Percentiles rank a stretch among this genome's conserved stretches.
Conservation (phyloP, 495 filamentous ascomycete genomes). For the Aspergillus ellipticus region DNA sequence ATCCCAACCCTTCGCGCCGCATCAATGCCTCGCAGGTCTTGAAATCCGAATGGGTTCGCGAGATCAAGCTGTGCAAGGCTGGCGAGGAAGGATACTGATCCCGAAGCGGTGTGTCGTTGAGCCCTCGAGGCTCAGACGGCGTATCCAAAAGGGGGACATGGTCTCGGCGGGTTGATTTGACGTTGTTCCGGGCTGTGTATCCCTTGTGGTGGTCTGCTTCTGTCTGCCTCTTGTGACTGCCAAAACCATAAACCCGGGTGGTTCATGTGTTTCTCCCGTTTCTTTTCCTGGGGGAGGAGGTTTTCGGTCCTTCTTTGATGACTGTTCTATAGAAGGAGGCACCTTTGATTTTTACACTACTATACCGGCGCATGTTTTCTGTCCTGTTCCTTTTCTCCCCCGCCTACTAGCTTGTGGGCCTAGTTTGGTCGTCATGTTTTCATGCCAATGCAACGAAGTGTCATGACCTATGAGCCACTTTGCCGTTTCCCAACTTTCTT, state of each 20-base stretch:
- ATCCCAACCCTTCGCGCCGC: slow-evolving; percentile 84
- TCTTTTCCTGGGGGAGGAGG: slow-evolving; percentile 16
- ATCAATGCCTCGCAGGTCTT: slow-evolving; percentile 95
- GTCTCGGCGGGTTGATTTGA: slow-evolving; percentile 10
- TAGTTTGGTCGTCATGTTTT: slow-evolving; percentile 34
- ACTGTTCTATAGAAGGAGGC: slow-evolving; percentile 30
- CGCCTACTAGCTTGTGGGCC: slow-evolving; percentile 21
- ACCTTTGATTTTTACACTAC: slow-evolving; percentile 22
- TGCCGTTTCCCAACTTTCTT: slow-evolving; percentile 20
- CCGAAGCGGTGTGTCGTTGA: slow-evolving; percentile 7
- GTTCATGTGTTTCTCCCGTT: slow-evolving; percentile 31
- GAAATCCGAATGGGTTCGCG: slow-evolving; percentile 96
- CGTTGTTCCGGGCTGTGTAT: slow-evolving; percentile 11
- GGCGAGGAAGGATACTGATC: slow-evolving; percentile 84
- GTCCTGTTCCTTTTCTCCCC: slow-evolving; percentile 10
- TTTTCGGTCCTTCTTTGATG: slow-evolving; percentile 21
- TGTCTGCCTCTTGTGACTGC: slow-evolving; percentile 15
- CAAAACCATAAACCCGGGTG: slow-evolving; percentile 21
- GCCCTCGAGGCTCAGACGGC: slow-evolving; percentile 1
- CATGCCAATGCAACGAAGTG: slow-evolving; percentile 47
- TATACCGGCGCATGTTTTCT: slow-evolving; percentile 25
- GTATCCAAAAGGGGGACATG: background rate
- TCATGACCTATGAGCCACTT: slow-evolving; percentile 32
- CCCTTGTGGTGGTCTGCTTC: slow-evolving; percentile 12
- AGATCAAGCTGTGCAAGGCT: slow-evolving; percentile 93